A percentile compares a stretch with the other conserved stretches of the same genome.
Evolutionary conservation across 2,329 filamentous ascomycete genomes (phyloP).

Genomic region (Thelonectria olida): DNA sequence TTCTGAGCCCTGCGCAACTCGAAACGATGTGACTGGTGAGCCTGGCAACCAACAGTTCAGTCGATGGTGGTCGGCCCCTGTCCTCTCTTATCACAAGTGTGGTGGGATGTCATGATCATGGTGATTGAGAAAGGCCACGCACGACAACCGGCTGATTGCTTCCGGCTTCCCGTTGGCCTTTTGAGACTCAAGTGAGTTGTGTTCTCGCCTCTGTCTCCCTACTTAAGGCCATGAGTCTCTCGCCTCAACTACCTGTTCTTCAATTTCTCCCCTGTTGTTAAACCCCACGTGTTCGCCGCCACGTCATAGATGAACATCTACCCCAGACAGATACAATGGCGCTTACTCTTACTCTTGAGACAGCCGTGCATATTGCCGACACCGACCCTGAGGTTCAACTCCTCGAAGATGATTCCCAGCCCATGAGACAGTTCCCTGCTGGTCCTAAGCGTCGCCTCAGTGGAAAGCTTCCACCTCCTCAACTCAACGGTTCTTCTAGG

Average conservation of each 20-base stretch:
- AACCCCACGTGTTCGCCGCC: conserved; percentile 11
- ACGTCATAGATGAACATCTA: conserved; percentile 9
- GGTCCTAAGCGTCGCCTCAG: conserved; percentile 46
- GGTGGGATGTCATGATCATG: conserved; percentile 22
- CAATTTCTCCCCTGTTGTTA: not conserved
- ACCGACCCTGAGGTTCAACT: conserved; percentile 48
- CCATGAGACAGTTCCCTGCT: conserved; percentile 45
- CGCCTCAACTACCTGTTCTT: not conserved
- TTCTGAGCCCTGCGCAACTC: conserved; percentile 20
- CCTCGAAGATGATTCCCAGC: conserved; percentile 44
- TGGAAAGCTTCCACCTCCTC: conserved; percentile 42
- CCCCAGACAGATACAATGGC: conserved; percentile 3
- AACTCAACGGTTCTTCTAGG: conserved; percentile 51
- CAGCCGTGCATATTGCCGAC: conserved; percentile 68
- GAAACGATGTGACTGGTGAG: conserved; percentile 12
- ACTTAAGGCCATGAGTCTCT: not conserved
- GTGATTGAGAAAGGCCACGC: conserved; percentile 15
- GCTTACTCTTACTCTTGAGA: conserved; percentile 40
- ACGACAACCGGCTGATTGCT: conserved; percentile 6
- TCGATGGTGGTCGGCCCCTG: conserved; percentile 6
- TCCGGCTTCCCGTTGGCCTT: conserved; percentile 4
- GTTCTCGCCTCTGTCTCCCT: not conserved
- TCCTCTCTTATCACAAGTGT: conserved; percentile 23
- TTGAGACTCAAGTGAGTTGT: conserved; percentile 20
- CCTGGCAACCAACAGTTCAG: conserved; percentile 10